Percentiles rank a stretch among this genome's conserved stretches.
phyloP scores from a whole-genome alignment of 208 protist genomes.

The Crithidia sp. region DNA sequence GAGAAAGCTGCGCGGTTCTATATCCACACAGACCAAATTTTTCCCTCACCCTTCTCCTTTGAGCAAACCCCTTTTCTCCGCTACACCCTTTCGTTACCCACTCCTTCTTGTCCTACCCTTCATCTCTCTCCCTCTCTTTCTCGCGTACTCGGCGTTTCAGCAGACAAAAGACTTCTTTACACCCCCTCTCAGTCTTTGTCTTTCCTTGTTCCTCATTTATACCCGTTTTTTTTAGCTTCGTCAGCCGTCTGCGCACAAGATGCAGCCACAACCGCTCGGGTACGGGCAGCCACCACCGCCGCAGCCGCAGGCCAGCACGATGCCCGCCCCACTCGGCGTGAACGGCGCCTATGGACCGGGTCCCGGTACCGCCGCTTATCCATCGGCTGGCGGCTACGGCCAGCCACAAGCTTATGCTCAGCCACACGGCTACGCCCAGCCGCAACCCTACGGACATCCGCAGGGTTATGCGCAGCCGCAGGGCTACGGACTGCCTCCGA shows the following conservation, averaged over 20 bases:
- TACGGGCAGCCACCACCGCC: constrained; percentile 17
- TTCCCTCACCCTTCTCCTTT: no score
- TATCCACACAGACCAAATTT: no score
- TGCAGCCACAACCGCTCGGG: constrained; percentile 8
- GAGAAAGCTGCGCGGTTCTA: no score
- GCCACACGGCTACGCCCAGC: background rate
- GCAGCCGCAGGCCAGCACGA: constrained; percentile 9
- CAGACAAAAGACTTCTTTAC: no score
- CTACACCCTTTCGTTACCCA: no score
- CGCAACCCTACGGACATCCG: background rate
- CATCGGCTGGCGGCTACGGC: background rate
- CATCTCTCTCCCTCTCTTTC: no score
- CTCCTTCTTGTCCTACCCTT: no score
- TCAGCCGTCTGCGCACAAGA: background rate
- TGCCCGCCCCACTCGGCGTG: background rate
- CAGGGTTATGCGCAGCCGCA: constrained; percentile 2
- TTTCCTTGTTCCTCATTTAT: no score
- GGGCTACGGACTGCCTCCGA: background rate
- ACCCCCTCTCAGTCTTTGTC: no score
- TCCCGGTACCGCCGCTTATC: background rate
- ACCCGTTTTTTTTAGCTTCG: no score
- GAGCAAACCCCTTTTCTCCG: no score
- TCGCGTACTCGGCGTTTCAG: no score
- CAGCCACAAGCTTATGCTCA: background rate
- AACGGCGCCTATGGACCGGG: background rate